Percentiles rank a stretch among this genome's conserved stretches.
phyloP scores from a whole-genome alignment of 257 asterid species.

The Solanum raphanifolium region DNA sequence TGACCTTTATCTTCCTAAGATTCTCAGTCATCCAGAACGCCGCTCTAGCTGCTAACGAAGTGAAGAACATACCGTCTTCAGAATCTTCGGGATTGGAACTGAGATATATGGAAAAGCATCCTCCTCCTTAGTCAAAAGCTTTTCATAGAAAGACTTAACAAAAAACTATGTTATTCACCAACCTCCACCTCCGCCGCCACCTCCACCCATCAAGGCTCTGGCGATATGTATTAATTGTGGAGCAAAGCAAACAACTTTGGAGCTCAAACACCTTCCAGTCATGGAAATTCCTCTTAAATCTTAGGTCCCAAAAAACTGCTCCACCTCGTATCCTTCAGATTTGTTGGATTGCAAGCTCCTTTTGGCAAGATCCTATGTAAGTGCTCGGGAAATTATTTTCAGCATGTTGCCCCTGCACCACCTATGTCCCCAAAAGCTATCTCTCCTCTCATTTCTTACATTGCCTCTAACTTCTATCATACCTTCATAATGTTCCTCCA shows the following conservation, averaged over 20 bases:
- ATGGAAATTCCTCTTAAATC: neutral
- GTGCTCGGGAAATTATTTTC: neutral
- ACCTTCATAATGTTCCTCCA: neutral
- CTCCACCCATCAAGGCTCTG: neutral
- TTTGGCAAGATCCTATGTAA: neutral
- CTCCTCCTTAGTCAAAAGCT: neutral
- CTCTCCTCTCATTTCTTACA: neutral
- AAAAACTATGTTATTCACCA: neutral
- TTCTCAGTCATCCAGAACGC: neutral
- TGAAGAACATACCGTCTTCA: neutral
- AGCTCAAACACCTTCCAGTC: neutral
- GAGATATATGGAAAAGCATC: neutral
- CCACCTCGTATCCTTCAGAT: neutral
- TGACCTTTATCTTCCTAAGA: neutral
- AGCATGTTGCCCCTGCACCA: neutral
- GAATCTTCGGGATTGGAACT: neutral
- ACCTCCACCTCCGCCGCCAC: neutral
- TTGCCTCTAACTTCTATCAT: neutral
- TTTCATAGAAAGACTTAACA: neutral
- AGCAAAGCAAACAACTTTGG: neutral
- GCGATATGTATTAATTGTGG: neutral
- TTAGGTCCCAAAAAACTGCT: neutral
- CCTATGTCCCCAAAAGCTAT: neutral
- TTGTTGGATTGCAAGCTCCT: neutral
- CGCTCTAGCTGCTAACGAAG: neutral